Percentiles rank a stretch among this genome's conserved stretches.
These are phyloP conservation scores for Erigeron canadensis DNA, from an alignment of 129 eudicot genomes.

Conservation along the genomic window DNA sequence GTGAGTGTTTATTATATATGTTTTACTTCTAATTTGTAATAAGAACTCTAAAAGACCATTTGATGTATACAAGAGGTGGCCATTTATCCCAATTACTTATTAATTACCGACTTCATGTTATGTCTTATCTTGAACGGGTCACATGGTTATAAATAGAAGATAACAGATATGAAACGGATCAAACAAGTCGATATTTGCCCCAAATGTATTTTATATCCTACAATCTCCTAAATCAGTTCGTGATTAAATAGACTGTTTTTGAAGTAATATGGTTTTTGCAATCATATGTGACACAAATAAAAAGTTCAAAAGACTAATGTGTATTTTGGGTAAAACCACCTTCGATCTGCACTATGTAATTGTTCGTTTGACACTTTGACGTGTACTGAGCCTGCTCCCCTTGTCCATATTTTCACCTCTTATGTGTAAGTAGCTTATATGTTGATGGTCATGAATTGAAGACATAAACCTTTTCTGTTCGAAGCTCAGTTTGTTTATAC, in stretches of 20 bases:
- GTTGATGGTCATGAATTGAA: too few species aligned
- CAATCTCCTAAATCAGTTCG: background rate
- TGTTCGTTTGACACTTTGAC: too few species aligned
- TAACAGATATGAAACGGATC: background rate
- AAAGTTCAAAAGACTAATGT: background rate
- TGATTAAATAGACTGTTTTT: background rate
- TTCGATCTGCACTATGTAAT: too few species aligned
- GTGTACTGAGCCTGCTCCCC: too few species aligned
- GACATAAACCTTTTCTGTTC: background rate
- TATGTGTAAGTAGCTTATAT: background rate
- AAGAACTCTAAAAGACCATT: slow-evolving; percentile 8
- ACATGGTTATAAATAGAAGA: background rate
- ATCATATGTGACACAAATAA: background rate
- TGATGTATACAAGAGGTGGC: background rate
- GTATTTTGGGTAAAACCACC: too few species aligned
- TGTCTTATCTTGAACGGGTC: background rate
- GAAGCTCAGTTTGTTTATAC: background rate
- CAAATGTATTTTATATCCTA: background rate
- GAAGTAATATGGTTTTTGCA: background rate
- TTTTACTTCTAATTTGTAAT: slow-evolving; percentile 8
- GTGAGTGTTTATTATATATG: slow-evolving; percentile 35
- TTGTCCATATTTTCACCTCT: too few species aligned
- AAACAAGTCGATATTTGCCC: background rate
- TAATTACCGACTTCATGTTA: background rate
- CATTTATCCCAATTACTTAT: background rate